A percentile compares a stretch with the other conserved stretches of the same genome.
These are phyloP conservation scores for Parastagonospora nodorum DNA, from an alignment of 2,329 filamentous ascomycete genomes.

Conservation along the genomic window DNA sequence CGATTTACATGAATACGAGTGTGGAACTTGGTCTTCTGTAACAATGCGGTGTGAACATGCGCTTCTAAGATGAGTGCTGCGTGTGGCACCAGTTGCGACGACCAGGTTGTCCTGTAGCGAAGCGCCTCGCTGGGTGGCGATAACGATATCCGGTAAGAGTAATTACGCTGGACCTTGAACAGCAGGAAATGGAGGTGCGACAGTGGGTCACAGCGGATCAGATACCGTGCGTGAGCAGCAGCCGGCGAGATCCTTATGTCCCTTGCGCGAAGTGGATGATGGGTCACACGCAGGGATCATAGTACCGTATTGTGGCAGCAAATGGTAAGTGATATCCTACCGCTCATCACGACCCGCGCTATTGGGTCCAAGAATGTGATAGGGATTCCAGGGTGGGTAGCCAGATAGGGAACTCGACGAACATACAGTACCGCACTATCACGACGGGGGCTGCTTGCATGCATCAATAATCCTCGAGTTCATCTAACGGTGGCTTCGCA, in stretches of 20 bases:
- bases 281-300: constrained; percentile 40
- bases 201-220: constrained; percentile 16
- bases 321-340: constrained; percentile 43
- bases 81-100: constrained; percentile 28
- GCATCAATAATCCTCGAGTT: constrained; percentile 26
- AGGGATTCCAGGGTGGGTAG: constrained; percentile 30
- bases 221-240: constrained; percentile 35
- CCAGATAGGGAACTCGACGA: constrained; percentile 26
- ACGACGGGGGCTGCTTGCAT: constrained; percentile 21
- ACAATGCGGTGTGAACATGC: constrained; percentile 41
- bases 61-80: constrained; percentile 25
- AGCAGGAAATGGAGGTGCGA: constrained; percentile 5
- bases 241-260: constrained; percentile 40
- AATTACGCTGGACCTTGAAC: constrained; percentile 3
- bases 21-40: constrained; percentile 26
- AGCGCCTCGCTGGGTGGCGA: constrained; percentile 23
- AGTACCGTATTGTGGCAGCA: constrained; percentile 37
- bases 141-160: constrained; percentile 15
- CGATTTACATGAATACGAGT: constrained; percentile 41
- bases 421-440: constrained; percentile 33
- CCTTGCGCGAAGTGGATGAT: constrained; percentile 32
- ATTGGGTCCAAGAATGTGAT: constrained; percentile 49
- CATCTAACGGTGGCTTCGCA: constrained; percentile 20
- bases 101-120: constrained; percentile 27
- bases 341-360: constrained; percentile 39